Percentiles rank a stretch among this genome's conserved stretches.
Evolutionary conservation across 768 basidiomycete genomes (phyloP).

Genomic region (Boletus vermiculosoides): DNA sequence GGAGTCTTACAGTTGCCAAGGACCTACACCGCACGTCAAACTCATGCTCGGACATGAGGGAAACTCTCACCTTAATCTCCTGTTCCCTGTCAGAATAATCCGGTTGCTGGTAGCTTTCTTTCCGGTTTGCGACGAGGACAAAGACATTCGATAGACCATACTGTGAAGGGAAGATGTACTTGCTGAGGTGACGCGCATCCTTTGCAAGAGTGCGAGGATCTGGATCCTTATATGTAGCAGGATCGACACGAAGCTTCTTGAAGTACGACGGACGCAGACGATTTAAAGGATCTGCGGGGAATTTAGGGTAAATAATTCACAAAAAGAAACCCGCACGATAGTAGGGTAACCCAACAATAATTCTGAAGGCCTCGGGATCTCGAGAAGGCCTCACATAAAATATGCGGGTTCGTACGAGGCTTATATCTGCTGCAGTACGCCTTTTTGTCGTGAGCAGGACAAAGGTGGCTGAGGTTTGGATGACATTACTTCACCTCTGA

Average conservation of each 20-base stretch:
- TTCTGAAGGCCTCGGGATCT: slow-evolving; percentile 46
- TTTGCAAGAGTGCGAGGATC: slow-evolving; percentile 47
- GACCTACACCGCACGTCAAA: slow-evolving; percentile 18
- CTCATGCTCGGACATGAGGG: not conserved
- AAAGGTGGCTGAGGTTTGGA: not conserved
- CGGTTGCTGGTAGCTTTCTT: slow-evolving; percentile 37
- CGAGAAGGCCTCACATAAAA: slow-evolving; percentile 66
- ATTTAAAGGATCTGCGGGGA: slow-evolving; percentile 61
- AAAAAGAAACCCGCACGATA: slow-evolving; percentile 48
- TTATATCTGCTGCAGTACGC: slow-evolving; percentile 49
- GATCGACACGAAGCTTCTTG: slow-evolving; percentile 28
- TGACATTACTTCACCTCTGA: slow-evolving; percentile 18
- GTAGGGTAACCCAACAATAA: slow-evolving; percentile 64
- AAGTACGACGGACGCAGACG: slow-evolving; percentile 46
- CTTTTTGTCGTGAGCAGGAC: slow-evolving; percentile 27
- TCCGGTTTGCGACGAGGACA: slow-evolving; percentile 15
- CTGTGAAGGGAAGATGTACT: slow-evolving; percentile 84
- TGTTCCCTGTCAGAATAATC: slow-evolving; percentile 61
- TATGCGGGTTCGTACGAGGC: slow-evolving; percentile 52
- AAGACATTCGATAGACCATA: slow-evolving; percentile 69
- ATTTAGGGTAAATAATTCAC: not conserved
- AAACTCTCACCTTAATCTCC: slow-evolving; percentile 60
- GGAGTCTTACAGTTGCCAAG: slow-evolving; percentile 67
- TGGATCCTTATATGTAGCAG: slow-evolving; percentile 39
- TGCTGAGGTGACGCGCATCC: slow-evolving; percentile 63